These are phyloP conservation scores for Backusella westeae DNA, from an alignment of 192 early-diverging fungal species.

Conservation along the genomic window DNA sequence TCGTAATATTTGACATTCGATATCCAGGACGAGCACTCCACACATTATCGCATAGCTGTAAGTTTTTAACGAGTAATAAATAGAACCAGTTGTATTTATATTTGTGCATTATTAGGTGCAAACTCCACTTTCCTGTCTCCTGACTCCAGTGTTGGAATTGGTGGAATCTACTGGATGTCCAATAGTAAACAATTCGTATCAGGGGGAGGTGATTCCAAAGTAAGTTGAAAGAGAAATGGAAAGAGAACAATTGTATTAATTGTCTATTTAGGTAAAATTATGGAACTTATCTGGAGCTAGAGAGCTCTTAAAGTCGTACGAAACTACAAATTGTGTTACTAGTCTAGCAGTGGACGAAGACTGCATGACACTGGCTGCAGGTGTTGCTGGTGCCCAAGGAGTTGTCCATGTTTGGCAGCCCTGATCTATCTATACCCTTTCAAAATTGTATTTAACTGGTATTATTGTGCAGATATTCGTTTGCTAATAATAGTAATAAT, in stretches of 20 bases:
- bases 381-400: slow-evolving; percentile 24
- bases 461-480: neutral
- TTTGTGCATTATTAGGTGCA: neutral
- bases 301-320: slow-evolving; percentile 9
- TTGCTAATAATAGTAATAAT: neutral
- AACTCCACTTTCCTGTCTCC: neutral
- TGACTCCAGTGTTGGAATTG: slow-evolving; percentile 23
- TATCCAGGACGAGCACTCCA: neutral
- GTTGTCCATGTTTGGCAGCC: slow-evolving; percentile 24
- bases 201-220: slow-evolving; percentile 21
- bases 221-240: neutral
- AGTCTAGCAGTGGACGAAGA: slow-evolving; percentile 24
- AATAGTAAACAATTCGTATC: slow-evolving; percentile 15
- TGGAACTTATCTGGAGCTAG: slow-evolving; percentile 11
- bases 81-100: neutral
- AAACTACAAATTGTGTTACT: slow-evolving; percentile 14
- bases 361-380: slow-evolving; percentile 14
- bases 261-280: slow-evolving; percentile 16
- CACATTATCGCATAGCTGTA: slow-evolving; percentile 17
- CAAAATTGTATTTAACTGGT: neutral
- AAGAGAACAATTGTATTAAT: neutral
- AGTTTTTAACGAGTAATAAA: neutral
- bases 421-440: neutral
- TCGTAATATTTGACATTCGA: slow-evolving; percentile 22
- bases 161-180: slow-evolving; percentile 18